Evolutionary conservation across 2,329 filamentous ascomycete genomes (phyloP), one percentile per base, ranked within the genome.

Genomic region (Aspergillus japonicus): DNA sequence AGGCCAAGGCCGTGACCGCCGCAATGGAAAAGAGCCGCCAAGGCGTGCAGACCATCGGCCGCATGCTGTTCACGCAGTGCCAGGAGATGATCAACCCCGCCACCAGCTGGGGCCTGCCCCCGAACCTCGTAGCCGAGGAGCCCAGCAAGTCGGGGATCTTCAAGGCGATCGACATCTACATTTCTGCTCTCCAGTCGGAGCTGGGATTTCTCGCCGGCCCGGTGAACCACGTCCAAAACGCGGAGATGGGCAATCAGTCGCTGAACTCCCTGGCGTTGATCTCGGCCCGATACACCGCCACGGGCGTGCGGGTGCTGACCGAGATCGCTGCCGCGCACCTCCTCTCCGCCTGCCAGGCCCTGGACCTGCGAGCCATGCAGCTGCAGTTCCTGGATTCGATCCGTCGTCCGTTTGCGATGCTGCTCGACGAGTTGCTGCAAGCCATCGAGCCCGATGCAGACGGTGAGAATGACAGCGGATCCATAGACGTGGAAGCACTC

Each of bases 41-140:
- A 3, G 76, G 73, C 0, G 62, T 83, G 39, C 82, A 86, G 64
- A 80, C 79, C 66, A 69, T 87, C 5, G 85, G 87, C 4, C 82
- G 83, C 16, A 81, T 90, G 72, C 70, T 89, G 16, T 89, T 86
- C 66, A 77, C 82, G 0, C 87, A 89, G 68, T 80, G 80, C 59
- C 80, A 82, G 0, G 87, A 90, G 70, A 71, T 90, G 21, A 82
- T 89, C 66, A 85, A 89, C 66, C 82, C 82, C 0, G 71, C 70
- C 2, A 78, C 82, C 16, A 89, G 82, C 73, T 80, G 82, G 54
- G 85, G 85, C 0, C 78, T 90, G 0, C 82, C 87, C 5, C 82
- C 87, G 1, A 89, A 89, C 63, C 77, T 90, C n/a, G 47, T 47
- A 8, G 53, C 53, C 11, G 53, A 55, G 2, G 53, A 55, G 42